These are phyloP conservation scores for Arabis alpina DNA, from an alignment of 345 rosid species.

Conservation along the genomic window DNA sequence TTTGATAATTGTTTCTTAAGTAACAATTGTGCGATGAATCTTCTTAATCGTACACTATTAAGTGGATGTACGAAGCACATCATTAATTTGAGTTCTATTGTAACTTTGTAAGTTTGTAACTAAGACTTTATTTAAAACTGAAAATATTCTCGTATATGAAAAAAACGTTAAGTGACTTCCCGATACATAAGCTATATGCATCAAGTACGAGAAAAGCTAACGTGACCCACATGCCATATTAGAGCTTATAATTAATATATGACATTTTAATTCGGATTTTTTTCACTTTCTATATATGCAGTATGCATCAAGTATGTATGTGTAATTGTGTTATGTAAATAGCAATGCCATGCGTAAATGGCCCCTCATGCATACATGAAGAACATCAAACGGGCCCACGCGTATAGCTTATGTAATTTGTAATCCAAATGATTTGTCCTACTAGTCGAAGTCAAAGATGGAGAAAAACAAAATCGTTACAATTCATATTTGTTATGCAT, in stretches of 20 bases:
- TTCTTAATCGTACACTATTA: conserved; percentile 35
- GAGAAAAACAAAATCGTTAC: conserved; percentile 7
- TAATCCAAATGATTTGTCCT: conserved; percentile 25
- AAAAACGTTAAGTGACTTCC: conserved; percentile 16
- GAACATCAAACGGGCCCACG: conserved; percentile 36
- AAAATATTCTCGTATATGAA: background rate
- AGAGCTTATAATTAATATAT: conserved; percentile 19
- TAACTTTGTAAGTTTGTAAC: background rate
- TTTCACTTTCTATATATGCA: background rate
- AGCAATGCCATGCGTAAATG: conserved; percentile 53
- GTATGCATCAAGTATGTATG: conserved; percentile 1
- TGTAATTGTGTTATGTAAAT: conserved; percentile 20
- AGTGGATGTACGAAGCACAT: conserved; percentile 26
- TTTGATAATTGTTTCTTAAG: conserved; percentile 35
- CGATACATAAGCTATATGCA: conserved; percentile 28
- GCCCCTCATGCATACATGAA: conserved; percentile 48
- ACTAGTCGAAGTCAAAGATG: conserved; percentile 26
- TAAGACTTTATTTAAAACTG: background rate
- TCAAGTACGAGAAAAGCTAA: conserved; percentile 38
- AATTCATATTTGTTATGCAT: conserved; percentile 10
- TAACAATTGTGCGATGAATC: conserved; percentile 40
- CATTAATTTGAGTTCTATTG: background rate
- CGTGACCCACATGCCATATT: conserved; percentile 38
- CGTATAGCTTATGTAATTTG: conserved; percentile 23
- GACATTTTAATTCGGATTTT: background rate